Conservation (phyloP, 78 protist species). For the Monosiga brevicollis region DNA sequence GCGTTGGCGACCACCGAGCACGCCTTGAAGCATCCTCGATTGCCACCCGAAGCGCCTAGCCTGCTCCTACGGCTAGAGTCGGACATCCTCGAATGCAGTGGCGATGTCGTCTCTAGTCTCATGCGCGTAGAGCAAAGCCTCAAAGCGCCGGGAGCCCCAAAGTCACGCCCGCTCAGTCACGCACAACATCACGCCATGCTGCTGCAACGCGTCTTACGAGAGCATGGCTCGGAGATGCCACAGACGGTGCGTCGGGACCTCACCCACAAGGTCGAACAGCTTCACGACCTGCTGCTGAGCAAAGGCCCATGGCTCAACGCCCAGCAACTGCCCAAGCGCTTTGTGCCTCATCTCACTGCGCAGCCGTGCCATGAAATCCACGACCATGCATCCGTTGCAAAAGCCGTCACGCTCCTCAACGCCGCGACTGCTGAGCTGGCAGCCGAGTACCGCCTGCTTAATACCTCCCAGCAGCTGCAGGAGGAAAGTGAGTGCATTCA, state of each 20-base stretch:
- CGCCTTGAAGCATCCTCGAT: too few species aligned
- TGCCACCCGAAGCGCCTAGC: background rate
- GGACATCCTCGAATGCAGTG: background rate
- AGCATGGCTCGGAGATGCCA: background rate
- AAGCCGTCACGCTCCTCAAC: background rate
- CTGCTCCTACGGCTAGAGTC: background rate
- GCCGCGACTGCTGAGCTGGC: background rate
- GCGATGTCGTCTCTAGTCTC: background rate
- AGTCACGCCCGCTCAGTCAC: background rate
- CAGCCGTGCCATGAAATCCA: background rate
- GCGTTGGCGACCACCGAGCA: too few species aligned
- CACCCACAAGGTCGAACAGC: background rate
- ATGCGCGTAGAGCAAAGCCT: background rate
- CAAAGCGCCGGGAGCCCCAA: background rate
- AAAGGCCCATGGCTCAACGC: background rate
- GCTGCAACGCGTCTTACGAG: background rate
- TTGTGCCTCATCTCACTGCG: background rate
- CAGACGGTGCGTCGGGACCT: background rate
- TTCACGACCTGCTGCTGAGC: background rate
- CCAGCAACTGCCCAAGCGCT: background rate
- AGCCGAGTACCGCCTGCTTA: background rate
- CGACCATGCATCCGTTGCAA: background rate
- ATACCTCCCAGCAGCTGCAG: background rate
- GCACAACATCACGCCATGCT: background rate
- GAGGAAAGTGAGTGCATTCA: background rate